Evolutionary conservation across 2,329 filamentous ascomycete genomes (phyloP).

Genomic region (Sporothrix luriei): DNA sequence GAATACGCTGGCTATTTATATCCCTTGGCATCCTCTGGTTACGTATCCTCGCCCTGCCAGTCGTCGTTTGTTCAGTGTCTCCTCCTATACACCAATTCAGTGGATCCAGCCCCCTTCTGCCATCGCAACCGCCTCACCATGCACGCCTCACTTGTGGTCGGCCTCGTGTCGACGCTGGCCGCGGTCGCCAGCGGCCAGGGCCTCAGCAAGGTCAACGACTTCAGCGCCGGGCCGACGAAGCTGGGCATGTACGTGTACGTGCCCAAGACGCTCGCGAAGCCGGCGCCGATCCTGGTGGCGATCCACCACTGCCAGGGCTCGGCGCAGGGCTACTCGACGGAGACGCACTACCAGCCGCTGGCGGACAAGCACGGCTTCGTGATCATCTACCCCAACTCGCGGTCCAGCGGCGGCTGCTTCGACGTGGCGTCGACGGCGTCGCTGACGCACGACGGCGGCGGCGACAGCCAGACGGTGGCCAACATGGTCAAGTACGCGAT

Average conservation of each 20-base stretch:
- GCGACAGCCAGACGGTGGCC: slow-evolving; percentile 54
- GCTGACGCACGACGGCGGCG: slow-evolving; percentile 55
- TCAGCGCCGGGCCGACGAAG: slow-evolving; percentile 42
- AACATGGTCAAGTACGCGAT: slow-evolving; percentile 57
- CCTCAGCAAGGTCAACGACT: slow-evolving; percentile 42
- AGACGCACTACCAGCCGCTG: slow-evolving; percentile 55
- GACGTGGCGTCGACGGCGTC: slow-evolving; percentile 58
- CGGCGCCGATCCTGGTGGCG: slow-evolving; percentile 51
- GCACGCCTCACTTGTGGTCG: slow-evolving; percentile 17
- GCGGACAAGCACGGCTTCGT: slow-evolving; percentile 61
- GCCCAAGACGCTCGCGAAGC: slow-evolving; percentile 41
- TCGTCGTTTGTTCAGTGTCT: background rate
- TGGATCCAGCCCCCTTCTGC: background rate
- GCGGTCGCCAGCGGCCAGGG: slow-evolving; percentile 39
- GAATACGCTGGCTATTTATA: background rate
- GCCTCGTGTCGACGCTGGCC: slow-evolving; percentile 35
- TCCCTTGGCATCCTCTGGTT: slow-evolving; percentile 9
- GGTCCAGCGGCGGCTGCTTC: slow-evolving; percentile 55
- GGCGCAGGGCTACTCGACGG: slow-evolving; percentile 54
- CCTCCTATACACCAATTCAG: background rate
- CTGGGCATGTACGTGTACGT: slow-evolving; percentile 45
- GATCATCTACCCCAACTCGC: slow-evolving; percentile 51
- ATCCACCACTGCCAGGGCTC: slow-evolving; percentile 61
- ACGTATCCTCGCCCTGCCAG: background rate
- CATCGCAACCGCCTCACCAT: background rate